Evolutionary conservation across 2,329 filamentous ascomycete genomes (phyloP), one percentile per base, ranked within the genome.

Genomic region (Botrytis elliptica): DNA sequence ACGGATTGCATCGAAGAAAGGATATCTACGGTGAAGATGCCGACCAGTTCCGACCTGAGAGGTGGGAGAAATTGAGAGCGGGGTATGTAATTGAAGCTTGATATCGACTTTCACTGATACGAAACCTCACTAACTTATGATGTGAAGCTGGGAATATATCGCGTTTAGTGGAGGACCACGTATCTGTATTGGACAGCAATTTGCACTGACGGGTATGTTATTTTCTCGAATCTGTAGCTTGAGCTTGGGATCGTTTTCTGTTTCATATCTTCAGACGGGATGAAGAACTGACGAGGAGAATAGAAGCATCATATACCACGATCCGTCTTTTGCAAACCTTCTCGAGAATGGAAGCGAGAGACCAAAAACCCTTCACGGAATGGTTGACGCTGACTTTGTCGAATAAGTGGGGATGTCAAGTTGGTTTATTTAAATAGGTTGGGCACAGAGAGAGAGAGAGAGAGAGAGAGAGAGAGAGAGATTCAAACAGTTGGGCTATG

Each of bases 91-190:
- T 20, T 55, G 36, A 44, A 25, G 12, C 2, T 57, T 46, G 9
- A 40, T 25, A 1, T 44, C 44, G 20, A 57, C 4, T 22, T 59
- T 22, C 8, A 49, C n/a, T 3, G 16, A 55, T 14, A 42, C 10
- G n/a, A 62, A 18, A 18, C 3, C 12, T 18, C 8, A 9, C 65
- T 68, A 38, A 25, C 77, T 88, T 1, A 93, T 90, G 0, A 76
- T 88, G 0, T 80, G 79, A 60, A 83, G 88, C 52, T 93, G 95
- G 83, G 93, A 93, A 0, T 93, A 93, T 73, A 90, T 93, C 59
- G 91, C 91, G 0, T 97, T 96, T 79, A 92, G 90, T 76, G 84
- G 89, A 25, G 91, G 91, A 0, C 90, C 91, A 0, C 83, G 91
- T 4, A 87, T 90, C 0, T 93, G 91, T 74, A 91, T 96, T 1